Conservation (phyloP, 306 rosid species). For the Lathyrus sativus region DNA sequence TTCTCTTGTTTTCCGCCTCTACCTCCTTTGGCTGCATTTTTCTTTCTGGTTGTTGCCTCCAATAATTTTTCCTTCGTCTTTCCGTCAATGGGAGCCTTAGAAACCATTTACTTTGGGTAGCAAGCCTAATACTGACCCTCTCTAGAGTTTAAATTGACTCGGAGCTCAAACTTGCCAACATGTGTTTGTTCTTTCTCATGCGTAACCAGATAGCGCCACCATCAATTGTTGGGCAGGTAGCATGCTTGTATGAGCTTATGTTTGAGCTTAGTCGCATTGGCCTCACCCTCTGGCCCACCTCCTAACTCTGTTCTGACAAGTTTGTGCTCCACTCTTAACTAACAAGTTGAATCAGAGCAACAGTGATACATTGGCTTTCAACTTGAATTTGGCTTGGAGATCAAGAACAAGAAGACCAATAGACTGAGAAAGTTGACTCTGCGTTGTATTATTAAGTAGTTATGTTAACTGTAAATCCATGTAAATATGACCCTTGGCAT, state of each 20-base stretch:
- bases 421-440: background rate
- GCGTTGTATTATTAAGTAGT: background rate
- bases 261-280: background rate
- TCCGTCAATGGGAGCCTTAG: no score
- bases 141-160: background rate
- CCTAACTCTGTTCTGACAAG: background rate
- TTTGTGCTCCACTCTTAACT: conserved; percentile 1
- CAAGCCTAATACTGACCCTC: background rate
- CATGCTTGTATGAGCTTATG: background rate
- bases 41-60: no score
- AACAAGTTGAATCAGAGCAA: background rate
- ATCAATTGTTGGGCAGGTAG: background rate
- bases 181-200: background rate
- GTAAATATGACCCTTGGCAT: conserved; percentile 7
- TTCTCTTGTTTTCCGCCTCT: no score
- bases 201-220: background rate
- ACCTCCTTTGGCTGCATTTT: no score
- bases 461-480: background rate
- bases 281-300: background rate
- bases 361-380: background rate
- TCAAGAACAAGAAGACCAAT: background rate
- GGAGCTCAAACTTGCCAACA: background rate
- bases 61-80: no score
- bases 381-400: background rate
- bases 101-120: no score